A percentile compares a stretch with the other conserved stretches of the same genome.
Conservation (phyloP, 176 grass and related monocot species). For the Zizania latifolia region DNA sequence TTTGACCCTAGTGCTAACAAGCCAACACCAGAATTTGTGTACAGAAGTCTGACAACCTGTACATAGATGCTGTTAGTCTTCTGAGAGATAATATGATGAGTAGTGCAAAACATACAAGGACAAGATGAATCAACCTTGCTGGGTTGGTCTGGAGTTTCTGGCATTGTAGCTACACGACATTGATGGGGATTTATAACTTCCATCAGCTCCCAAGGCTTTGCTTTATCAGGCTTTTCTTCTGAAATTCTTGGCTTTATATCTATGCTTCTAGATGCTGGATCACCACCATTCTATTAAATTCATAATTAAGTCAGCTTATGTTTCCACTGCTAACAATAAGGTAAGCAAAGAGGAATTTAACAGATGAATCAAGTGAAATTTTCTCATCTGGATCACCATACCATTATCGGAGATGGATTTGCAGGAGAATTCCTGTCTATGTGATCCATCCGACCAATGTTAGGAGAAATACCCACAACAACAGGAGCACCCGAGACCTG, state of each 20-base stretch:
- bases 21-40: slow-evolving; percentile 85
- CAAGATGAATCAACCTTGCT: slow-evolving; percentile 53
- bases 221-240: slow-evolving; percentile 77
- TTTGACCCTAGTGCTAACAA: slow-evolving; percentile 91
- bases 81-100: neutral
- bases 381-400: slow-evolving; percentile 29
- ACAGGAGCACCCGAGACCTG: slow-evolving; percentile 78
- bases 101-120: slow-evolving; percentile 17
- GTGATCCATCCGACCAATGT: slow-evolving; percentile 67
- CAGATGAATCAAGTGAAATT: neutral
- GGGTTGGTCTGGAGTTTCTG: slow-evolving; percentile 70
- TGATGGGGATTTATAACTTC: slow-evolving; percentile 83
- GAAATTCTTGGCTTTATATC: slow-evolving; percentile 74
- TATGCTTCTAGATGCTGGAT: slow-evolving; percentile 63
- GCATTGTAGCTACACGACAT: slow-evolving; percentile 75
- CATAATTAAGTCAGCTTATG: slow-evolving; percentile 30
- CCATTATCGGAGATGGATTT: slow-evolving; percentile 71
- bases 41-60: slow-evolving; percentile 83
- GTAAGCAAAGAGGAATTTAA: slow-evolving; percentile 13
- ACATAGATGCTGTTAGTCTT: slow-evolving; percentile 25
- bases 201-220: slow-evolving; percentile 59
- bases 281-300: slow-evolving; percentile 71
- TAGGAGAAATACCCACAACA: slow-evolving; percentile 70
- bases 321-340: slow-evolving; percentile 22
- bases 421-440: slow-evolving; percentile 91